Percentiles rank a stretch among this genome's conserved stretches.
phyloP scores from a whole-genome alignment of 1,284 basidiomycete genomes.

The Cryptococcus hybrid region DNA sequence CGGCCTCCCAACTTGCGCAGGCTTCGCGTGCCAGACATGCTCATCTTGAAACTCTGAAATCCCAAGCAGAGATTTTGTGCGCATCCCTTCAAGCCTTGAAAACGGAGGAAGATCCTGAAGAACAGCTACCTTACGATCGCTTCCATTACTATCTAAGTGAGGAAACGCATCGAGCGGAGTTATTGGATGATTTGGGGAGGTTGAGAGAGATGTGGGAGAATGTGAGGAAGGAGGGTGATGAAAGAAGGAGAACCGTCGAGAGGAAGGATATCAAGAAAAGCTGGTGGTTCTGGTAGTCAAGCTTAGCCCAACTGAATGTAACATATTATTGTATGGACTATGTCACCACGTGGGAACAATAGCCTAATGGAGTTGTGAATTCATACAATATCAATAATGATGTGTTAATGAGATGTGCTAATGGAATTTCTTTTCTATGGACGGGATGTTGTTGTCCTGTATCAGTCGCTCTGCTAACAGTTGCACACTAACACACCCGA shows the following conservation, averaged over 20 bases:
- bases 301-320: not conserved
- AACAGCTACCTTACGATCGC: constrained; percentile 25
- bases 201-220: constrained; percentile 37
- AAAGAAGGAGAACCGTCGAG: constrained; percentile 11
- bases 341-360: too few relatives aligned
- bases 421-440: too few relatives aligned
- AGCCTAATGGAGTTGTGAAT: too few relatives aligned
- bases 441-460: too few relatives aligned
- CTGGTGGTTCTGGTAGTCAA: constrained; percentile 11
- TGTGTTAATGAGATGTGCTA: too few relatives aligned
- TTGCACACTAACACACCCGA: too few relatives aligned
- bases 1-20: constrained; percentile 25
- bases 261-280: constrained; percentile 6
- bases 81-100: constrained; percentile 13
- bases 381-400: too few relatives aligned
- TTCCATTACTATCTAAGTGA: constrained; percentile 38
- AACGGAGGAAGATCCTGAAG: constrained; percentile 13
- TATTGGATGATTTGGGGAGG: constrained; percentile 29
- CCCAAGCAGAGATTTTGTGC: constrained; percentile 14
- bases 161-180: constrained; percentile 35
- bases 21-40: constrained; percentile 17
- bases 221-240: constrained; percentile 20
- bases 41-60: constrained; percentile 17
- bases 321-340: not conserved
- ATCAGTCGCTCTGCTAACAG: too few relatives aligned